A percentile compares a stretch with the other conserved stretches of the same genome.
phyloP scores from a whole-genome alignment of 208 protist species.

The Strigomonas galati region DNA sequence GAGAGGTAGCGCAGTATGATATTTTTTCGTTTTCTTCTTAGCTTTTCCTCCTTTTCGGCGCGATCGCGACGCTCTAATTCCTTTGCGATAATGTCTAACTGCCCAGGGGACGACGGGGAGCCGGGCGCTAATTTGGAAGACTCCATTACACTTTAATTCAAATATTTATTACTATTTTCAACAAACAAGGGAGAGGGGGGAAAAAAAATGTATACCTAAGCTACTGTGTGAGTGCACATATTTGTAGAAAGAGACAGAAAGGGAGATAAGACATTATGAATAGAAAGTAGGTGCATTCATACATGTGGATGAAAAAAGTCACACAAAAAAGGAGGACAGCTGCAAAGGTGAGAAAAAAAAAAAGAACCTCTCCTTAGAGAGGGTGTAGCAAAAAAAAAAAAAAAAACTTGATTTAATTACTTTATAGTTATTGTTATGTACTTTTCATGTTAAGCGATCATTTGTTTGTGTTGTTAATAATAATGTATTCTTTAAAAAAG shows the following conservation, averaged over 20 bases:
- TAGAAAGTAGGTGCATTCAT: neutral
- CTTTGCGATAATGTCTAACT: no score
- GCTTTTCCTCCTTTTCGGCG: constrained; percentile 1
- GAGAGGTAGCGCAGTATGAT: constrained; percentile 31
- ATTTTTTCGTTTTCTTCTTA: constrained; percentile 13
- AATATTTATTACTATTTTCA: neutral
- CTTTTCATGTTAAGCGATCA: neutral
- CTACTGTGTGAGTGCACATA: no score
- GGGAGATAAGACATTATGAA: no score
- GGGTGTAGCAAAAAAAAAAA: constrained; percentile 9
- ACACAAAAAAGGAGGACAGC: neutral
- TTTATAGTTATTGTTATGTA: neutral
- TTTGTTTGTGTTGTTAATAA: neutral
- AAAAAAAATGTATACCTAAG: no score
- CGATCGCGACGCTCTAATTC: no score
- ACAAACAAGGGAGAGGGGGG: no score
- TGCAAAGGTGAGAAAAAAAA: constrained; percentile 14
- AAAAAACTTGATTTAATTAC: constrained; percentile 9
- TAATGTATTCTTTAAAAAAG: neutral
- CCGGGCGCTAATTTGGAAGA: neutral
- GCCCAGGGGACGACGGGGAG: no score
- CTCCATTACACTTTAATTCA: neutral
- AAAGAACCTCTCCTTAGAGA: constrained; percentile 7
- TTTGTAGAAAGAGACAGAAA: no score
- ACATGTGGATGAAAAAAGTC: neutral